These are phyloP conservation scores for Mycena rebaudengoi DNA, from an alignment of 768 basidiomycete genomes.

Conservation along the genomic window DNA sequence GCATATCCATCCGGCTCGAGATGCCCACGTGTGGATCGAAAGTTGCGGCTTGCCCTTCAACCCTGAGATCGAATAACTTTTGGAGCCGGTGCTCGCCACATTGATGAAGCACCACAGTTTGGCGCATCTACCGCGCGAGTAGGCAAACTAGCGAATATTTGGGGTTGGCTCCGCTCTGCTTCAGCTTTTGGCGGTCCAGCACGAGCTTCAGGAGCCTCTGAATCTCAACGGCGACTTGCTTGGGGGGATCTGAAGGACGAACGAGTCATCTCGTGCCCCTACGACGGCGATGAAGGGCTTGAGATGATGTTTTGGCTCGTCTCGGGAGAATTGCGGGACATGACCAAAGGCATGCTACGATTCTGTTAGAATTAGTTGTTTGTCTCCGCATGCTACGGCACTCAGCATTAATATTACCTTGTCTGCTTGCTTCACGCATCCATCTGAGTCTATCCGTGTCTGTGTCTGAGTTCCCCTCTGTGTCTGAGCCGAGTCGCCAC, in stretches of 20 bases:
- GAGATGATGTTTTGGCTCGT: not conserved
- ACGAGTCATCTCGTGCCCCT: not conserved
- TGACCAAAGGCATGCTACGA: not conserved
- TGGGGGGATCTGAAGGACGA: too few relatives aligned
- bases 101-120: not conserved
- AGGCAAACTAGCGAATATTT: not conserved
- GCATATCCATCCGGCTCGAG: not conserved
- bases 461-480: too few relatives aligned
- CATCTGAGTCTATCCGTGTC: too few relatives aligned
- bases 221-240: slow-evolving; percentile 1
- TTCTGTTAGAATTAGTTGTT: too few relatives aligned
- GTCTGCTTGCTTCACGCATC: too few relatives aligned
- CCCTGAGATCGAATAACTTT: not conserved
- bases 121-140: not conserved
- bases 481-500: too few relatives aligned
- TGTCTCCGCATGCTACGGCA: too few relatives aligned
- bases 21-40: not conserved
- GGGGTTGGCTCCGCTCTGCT: not conserved
- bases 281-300: not conserved
- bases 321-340: not conserved
- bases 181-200: not conserved
- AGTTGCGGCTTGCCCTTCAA: not conserved
- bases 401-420: too few relatives aligned
- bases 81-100: not conserved
- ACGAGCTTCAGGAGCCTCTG: not conserved